phyloP scores from a whole-genome alignment of 1,139 yeast species.

The Petasospora fabianii region DNA sequence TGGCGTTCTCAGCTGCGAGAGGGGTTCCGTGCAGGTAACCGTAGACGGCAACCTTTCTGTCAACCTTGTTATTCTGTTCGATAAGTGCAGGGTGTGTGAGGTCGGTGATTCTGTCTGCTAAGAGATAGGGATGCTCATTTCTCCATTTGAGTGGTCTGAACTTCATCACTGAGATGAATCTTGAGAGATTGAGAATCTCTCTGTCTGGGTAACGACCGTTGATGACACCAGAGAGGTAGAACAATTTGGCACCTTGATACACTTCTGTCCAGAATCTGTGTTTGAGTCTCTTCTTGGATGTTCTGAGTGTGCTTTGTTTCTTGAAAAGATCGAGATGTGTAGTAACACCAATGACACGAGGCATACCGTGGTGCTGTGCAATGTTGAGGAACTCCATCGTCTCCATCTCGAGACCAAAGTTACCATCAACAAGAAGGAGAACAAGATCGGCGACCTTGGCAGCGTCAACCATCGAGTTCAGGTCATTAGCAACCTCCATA shows the following conservation, averaged over 20 bases:
- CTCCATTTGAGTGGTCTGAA: constrained; percentile 98
- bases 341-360: constrained; percentile 91
- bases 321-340: constrained; percentile 95
- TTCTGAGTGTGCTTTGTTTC: constrained; percentile 82
- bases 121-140: constrained; percentile 92
- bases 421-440: constrained; percentile 86
- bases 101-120: constrained; percentile 93
- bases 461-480: constrained; percentile 93
- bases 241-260: constrained; percentile 94
- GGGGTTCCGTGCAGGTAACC: constrained; percentile 97
- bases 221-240: constrained; percentile 90
- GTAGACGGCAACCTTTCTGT: constrained; percentile 85
- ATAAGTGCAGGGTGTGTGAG: constrained; percentile 86
- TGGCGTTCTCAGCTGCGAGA: constrained; percentile 62
- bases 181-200: constrained; percentile 84
- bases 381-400: constrained; percentile 97
- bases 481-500: constrained; percentile 87
- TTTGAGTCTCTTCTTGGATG: constrained; percentile 87
- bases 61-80: constrained; percentile 76
- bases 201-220: constrained; percentile 98
- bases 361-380: constrained; percentile 98
- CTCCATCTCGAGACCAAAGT: constrained; percentile 98
- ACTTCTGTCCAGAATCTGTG: constrained; percentile 99
- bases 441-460: constrained; percentile 96
- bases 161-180: constrained; percentile 96